Base-by-base conservation (phyloP, 192 early-diverging fungal species). In the Backusella westeae region DNA sequence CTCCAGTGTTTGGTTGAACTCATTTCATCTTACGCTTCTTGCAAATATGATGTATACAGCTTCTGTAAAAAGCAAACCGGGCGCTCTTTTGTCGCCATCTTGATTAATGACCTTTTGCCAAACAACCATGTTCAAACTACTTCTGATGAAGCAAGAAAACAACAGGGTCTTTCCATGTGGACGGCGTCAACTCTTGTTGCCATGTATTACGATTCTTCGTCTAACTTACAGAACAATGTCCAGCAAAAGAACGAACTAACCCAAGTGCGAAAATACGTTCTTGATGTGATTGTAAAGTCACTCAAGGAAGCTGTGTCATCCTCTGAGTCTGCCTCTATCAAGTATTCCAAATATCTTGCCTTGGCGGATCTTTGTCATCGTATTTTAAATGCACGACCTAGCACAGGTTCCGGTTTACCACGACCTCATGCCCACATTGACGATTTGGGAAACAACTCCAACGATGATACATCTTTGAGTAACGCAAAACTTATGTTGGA, bases 1-100 rank as follows among this genome's bases (percentile, higher is more conserved):
- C 80, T 99, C 75, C 95, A 96, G 77, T 90, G 90, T 65, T 81
- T 98, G 32, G 87, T 93, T 5, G 98, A 99, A 79, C 85, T 99
- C 6, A 82, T 96, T n/a, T 88, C 90, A 1, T 94, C 93, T 4
- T 99, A 96, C 81, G 88, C 93, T 29, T 87, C 91, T 32, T 93
- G 91, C 84, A 94, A 94, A 81, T 75, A 87, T 19, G 92, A 93
- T 73, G 77, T 94, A 2, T 89, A 93, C 65, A 85, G 88, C 23
- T 88, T 87, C 52, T 84, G 87, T 36, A 84, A 85, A 21, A 82
- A 87, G 17, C 80, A 85, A 71, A 76, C 42, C 32, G 70, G 70
- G 15, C 85, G 87, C 59, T 75, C 84, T 6, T 85, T 94, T 72
- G 63, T 95, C 2, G 75, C 82, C 59, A 84, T 90, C 69, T 77